These are phyloP conservation scores for Penicillium sp. DNA, from an alignment of 2,329 filamentous ascomycete species.

Conservation along the genomic window DNA sequence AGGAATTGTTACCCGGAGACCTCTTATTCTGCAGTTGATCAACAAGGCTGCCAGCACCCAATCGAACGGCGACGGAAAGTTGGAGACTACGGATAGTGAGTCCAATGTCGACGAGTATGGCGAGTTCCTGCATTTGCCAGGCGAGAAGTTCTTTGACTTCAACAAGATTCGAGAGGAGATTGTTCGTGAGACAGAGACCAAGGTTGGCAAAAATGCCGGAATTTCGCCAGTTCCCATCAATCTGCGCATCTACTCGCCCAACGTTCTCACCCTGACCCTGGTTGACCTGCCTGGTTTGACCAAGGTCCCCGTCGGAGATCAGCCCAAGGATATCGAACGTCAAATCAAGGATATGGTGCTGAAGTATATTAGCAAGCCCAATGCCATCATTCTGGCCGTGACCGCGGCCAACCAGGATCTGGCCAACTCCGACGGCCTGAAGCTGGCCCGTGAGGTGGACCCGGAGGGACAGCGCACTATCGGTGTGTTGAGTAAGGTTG, in stretches of 20 bases:
- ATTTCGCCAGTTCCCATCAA: slow-evolving; percentile 98
- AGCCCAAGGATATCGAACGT: slow-evolving; percentile 92
- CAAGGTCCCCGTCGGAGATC: slow-evolving; percentile 93
- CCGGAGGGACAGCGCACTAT: slow-evolving; percentile 97
- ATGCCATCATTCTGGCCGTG: slow-evolving; percentile 95
- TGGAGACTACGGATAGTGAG: slow-evolving; percentile 74
- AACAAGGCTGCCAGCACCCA: slow-evolving; percentile 69
- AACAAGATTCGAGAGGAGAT: slow-evolving; percentile 98
- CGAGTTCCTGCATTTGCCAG: slow-evolving; percentile 96
- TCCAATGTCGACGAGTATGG: slow-evolving; percentile 96
- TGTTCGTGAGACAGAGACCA: slow-evolving; percentile 90
- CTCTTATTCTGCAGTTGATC: slow-evolving; percentile 95
- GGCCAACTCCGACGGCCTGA: slow-evolving; percentile 96
- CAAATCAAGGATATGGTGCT: slow-evolving; percentile 98
- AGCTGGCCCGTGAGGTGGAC: slow-evolving; percentile 93
- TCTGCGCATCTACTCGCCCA: slow-evolving; percentile 95
- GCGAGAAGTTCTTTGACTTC: slow-evolving; percentile 97
- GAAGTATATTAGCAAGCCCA: slow-evolving; percentile 97
- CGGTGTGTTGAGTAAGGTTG: slow-evolving; percentile 96
- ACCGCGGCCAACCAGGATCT: slow-evolving; percentile 96
- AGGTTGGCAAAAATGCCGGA: slow-evolving; percentile 93
- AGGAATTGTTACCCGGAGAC: slow-evolving; percentile 93
- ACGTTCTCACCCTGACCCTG: slow-evolving; percentile 92
- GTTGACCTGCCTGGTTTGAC: slow-evolving; percentile 96
- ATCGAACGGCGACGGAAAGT: slow-evolving; percentile 67